A percentile compares a stretch with the other conserved stretches of the same genome.
Conservation (phyloP, 257 asterid species). For the Solanum piurae region DNA sequence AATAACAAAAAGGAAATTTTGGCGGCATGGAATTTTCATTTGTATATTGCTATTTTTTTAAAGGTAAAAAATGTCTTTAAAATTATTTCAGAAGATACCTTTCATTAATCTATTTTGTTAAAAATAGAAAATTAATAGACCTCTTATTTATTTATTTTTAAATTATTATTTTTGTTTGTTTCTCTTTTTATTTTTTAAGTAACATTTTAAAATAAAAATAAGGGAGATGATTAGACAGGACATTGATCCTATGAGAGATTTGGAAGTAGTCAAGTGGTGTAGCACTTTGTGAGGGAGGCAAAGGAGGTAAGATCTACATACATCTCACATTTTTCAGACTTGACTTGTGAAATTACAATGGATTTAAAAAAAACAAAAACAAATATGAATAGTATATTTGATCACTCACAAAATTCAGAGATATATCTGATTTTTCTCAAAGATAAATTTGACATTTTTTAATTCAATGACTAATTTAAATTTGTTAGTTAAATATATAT, state of each 20-base stretch:
- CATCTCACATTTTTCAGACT: background rate
- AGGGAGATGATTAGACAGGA: fast-evolving
- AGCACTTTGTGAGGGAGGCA: background rate
- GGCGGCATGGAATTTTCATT: background rate
- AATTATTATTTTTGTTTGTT: too few relatives aligned
- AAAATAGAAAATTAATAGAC: too few relatives aligned
- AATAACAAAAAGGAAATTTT: background rate
- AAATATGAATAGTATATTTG: background rate
- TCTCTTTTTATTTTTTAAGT: too few relatives aligned
- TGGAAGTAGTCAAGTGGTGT: background rate
- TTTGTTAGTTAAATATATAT: background rate
- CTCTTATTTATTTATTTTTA: background rate
- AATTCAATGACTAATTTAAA: background rate
- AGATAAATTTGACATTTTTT: background rate
- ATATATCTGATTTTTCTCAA: background rate
- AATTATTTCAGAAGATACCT: background rate
- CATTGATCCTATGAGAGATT: background rate
- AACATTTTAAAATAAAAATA: background rate
- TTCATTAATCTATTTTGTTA: too few relatives aligned
- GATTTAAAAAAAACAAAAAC: background rate
- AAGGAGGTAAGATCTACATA: background rate
- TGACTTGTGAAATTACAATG: too few relatives aligned
- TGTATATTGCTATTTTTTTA: background rate
- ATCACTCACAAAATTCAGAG: background rate
- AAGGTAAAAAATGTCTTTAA: background rate